Evolutionary conservation across 805 yeast genomes (phyloP).

Genomic region (Candida berthetii): DNA sequence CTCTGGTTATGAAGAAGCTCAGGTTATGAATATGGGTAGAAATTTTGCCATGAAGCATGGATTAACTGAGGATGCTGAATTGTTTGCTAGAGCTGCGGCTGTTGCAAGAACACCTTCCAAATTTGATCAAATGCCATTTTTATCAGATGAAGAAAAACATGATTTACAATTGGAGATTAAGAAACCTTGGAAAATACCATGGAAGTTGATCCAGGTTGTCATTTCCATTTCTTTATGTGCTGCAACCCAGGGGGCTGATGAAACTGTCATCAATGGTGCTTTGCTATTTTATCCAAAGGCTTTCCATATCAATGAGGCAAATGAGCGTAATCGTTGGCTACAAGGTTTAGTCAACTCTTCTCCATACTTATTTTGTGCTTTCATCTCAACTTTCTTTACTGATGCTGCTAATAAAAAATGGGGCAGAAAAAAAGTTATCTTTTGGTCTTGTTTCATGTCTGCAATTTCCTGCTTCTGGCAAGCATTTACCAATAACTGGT

Average conservation of each 20-base stretch:
- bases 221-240: constrained; percentile 73
- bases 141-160: constrained; percentile 48
- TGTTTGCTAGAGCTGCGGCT: constrained; percentile 63
- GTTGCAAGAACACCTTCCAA: constrained; percentile 56
- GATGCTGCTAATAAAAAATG: constrained; percentile 49
- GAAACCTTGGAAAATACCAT: constrained; percentile 37
- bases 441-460: constrained; percentile 57
- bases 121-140: constrained; percentile 50
- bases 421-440: constrained; percentile 65
- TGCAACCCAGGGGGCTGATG: constrained; percentile 79
- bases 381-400: constrained; percentile 57
- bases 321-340: constrained; percentile 46
- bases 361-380: constrained; percentile 61
- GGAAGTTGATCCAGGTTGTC: constrained; percentile 47
- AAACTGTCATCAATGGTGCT: constrained; percentile 72
- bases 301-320: constrained; percentile 42
- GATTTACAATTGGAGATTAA: constrained; percentile 39
- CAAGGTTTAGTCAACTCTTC: constrained; percentile 64
- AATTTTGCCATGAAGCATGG: constrained; percentile 48
- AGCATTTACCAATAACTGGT: constrained; percentile 56
- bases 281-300: constrained; percentile 50
- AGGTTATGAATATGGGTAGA: constrained; percentile 60
- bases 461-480: constrained; percentile 65
- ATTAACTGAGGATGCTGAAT: constrained; percentile 32
- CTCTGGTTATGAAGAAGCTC: constrained; percentile 46